Evolutionary conservation across 148 eudicot species (phyloP), one percentile per base, ranked within the genome.

Genomic region (Drosera capensis): DNA sequence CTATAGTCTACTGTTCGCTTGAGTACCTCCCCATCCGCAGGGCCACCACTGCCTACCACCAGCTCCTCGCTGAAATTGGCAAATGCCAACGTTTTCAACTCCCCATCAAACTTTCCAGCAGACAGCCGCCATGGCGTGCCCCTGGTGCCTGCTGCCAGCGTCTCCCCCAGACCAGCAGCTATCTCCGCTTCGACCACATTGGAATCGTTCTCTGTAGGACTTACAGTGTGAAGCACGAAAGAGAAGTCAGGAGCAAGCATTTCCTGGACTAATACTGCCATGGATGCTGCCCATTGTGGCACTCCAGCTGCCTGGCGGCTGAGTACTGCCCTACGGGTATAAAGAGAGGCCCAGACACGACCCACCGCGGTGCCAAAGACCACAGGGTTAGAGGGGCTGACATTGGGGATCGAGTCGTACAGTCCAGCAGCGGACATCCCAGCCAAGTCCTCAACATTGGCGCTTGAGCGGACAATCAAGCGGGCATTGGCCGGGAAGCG

Each of bases 381-480:
- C n/a, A 51, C 25, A 2, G 92, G 94, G 53, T 73, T 67, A 25
- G 94, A 79, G 2, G 69, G 92, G 71, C 79, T 80, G 26, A 88
- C 94, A 20, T 88, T 88, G 13, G 97, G 94, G 23, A 88, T 75
- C 1, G 97, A 88, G 8, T 88, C 97, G 16, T 88, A 88, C 2
- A 88, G 82, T 15, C 97, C 97, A 17, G 97, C 97, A 22, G 97
- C 97, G 13, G 97, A 88, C 94, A 83, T 83, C 49, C 92, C 94
- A 14, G 92, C 92, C 45, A 88, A 71, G 58, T 88, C 97, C 68
- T 88, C 97, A 0, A 88, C 96, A 55, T 88, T 88, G 13, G 94
- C 97, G 49, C 97, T 88, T 5, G 97, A 88, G 25, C 97, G 92
- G 31, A 88, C 97, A 40, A 83, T 83, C 49, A 88, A 45, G 20